phyloP scores from a whole-genome alignment of 2,329 filamentous ascomycete genomes.

The Pseudogymnoascus sp. region DNA sequence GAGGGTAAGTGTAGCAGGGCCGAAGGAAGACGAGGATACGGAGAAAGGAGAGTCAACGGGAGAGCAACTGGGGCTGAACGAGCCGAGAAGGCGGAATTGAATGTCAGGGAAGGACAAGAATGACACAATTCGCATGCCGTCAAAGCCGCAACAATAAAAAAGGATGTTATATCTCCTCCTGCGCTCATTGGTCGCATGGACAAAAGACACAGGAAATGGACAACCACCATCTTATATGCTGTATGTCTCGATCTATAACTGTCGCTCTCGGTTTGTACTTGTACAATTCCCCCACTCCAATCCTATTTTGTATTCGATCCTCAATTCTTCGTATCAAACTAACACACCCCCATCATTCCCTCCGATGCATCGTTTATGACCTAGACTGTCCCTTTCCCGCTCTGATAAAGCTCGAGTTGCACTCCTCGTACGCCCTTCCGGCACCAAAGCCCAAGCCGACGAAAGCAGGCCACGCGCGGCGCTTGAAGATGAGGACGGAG shows the following conservation, averaged over 20 bases:
- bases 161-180: not conserved
- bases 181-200: not conserved
- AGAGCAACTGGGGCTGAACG: not conserved
- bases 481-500: conserved; percentile 95
- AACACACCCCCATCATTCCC: not conserved
- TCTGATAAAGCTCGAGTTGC: conserved; percentile 49
- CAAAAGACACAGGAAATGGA: not conserved
- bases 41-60: not conserved
- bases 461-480: conserved; percentile 95
- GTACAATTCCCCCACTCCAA: conserved; percentile 2
- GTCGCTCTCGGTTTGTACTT: conserved; percentile 2
- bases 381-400: conserved; percentile 17
- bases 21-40: not conserved
- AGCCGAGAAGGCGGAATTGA: not conserved
- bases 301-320: not conserved
- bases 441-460: conserved; percentile 91
- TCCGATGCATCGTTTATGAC: not conserved
- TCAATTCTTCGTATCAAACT: conserved; percentile 7
- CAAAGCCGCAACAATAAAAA: not conserved
- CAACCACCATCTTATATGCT: conserved; percentile 1
- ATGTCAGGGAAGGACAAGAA: not conserved
- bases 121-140: not conserved
- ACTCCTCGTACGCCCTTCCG: conserved; percentile 95
- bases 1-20: not conserved
- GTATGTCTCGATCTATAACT: not conserved